A percentile compares a stretch with the other conserved stretches of the same genome.
phyloP scores from a whole-genome alignment of 108 stramenopile species.

The Skeletonema tropicum region DNA sequence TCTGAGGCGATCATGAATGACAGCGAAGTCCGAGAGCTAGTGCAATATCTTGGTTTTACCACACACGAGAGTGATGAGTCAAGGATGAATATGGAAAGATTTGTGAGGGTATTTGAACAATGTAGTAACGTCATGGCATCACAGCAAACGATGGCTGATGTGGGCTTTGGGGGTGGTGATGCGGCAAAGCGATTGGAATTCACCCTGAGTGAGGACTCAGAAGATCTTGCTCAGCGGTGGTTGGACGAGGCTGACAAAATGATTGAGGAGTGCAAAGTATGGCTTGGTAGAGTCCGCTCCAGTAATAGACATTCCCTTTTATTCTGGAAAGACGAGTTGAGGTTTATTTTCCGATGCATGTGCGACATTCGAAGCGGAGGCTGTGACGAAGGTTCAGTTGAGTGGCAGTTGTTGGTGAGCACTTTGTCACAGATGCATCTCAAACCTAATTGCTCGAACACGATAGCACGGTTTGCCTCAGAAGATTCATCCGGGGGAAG shows the following conservation, averaged over 20 bases:
- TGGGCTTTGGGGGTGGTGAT: neutral
- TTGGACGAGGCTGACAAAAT: neutral
- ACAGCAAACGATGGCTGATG: slow-evolving; percentile 9
- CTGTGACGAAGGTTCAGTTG: neutral
- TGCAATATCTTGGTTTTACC: slow-evolving; percentile 20
- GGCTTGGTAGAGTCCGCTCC: slow-evolving; percentile 14
- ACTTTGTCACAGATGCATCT: neutral
- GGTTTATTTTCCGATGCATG: slow-evolving; percentile 10
- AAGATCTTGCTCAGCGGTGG: neutral
- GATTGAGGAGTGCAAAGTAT: slow-evolving; percentile 12
- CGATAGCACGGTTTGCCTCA: neutral
- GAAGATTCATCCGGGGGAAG: slow-evolving; percentile 5
- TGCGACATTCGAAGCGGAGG: neutral
- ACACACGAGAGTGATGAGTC: slow-evolving; percentile 12
- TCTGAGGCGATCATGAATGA: slow-evolving; percentile 12
- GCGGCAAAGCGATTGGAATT: neutral
- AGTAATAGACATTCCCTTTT: slow-evolving; percentile 16
- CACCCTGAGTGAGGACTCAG: neutral
- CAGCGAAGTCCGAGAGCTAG: slow-evolving; percentile 13
- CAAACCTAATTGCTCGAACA: slow-evolving; percentile 3
- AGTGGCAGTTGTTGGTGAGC: neutral
- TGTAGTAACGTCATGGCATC: neutral
- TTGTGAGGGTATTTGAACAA: neutral
- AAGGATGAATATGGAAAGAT: neutral
- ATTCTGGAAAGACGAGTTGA: slow-evolving; percentile 21